Conservation (phyloP, 768 basidiomycete genomes). For the Lentinula raphanica region DNA sequence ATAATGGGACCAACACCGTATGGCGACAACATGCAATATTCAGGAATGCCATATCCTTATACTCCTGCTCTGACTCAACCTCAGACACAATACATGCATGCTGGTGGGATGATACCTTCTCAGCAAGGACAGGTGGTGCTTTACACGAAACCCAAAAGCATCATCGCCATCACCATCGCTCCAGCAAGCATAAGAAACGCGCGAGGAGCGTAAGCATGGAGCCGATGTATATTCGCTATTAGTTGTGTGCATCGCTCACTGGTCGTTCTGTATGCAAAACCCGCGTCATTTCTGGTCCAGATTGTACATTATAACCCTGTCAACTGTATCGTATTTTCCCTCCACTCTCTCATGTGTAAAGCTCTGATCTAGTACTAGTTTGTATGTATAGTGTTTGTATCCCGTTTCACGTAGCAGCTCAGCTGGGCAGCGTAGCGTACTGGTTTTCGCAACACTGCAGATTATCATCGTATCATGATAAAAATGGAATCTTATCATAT, state of each 20-base stretch:
- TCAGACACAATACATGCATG: slow-evolving; percentile 12
- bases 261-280: too few relatives aligned
- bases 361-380: neutral
- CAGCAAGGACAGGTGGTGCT: slow-evolving; percentile 26
- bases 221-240: neutral
- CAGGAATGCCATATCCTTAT: slow-evolving; percentile 14
- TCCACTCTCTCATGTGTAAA: neutral
- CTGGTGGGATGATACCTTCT: slow-evolving; percentile 15
- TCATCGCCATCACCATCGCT: slow-evolving; percentile 23
- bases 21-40: slow-evolving; percentile 16
- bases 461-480: too few relatives aligned
- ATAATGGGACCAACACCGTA: neutral
- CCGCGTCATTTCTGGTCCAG: neutral
- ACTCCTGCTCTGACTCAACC: slow-evolving; percentile 2
- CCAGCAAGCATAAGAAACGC: slow-evolving; percentile 17
- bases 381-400: too few relatives aligned
- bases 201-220: slow-evolving; percentile 21
- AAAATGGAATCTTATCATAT: too few relatives aligned
- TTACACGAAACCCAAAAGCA: slow-evolving; percentile 21
- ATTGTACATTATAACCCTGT: neutral
- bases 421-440: too few relatives aligned
- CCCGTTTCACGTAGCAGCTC: too few relatives aligned
- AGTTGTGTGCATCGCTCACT: neutral
- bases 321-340: too few relatives aligned
- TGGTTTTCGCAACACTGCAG: too few relatives aligned